Conservation (phyloP, 352 stramenopile species). For the Pythium biforme region DNA sequence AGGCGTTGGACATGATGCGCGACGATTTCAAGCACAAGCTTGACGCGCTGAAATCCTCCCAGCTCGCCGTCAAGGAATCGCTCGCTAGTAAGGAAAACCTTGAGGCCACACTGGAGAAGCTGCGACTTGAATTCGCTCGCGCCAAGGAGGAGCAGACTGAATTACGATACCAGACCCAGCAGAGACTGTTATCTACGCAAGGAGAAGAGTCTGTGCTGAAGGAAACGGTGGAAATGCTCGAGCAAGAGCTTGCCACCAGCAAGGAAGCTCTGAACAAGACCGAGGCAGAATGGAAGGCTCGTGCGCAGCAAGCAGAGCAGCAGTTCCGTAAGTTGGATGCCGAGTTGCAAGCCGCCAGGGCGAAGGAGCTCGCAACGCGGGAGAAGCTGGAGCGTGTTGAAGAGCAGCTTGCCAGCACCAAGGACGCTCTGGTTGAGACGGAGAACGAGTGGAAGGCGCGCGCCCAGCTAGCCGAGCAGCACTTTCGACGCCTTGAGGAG, state of each 20-base stretch:
- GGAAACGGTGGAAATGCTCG: conserved; percentile 37
- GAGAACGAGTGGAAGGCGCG: conserved; percentile 26
- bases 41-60: conserved; percentile 35
- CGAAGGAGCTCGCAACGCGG: conserved; percentile 27
- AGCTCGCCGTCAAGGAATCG: conserved; percentile 35
- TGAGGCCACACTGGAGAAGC: conserved; percentile 36
- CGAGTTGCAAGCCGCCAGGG: conserved; percentile 20
- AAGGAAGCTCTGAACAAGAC: conserved; percentile 15
- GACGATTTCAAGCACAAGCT: conserved; percentile 54
- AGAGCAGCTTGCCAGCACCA: conserved; percentile 29
- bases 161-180: conserved; percentile 57
- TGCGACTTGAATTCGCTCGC: conserved; percentile 32
- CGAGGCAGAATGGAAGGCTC: conserved; percentile 16
- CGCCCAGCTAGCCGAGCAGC: conserved; percentile 15
- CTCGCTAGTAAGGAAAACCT: conserved; percentile 18
- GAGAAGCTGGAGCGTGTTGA: conserved; percentile 33
- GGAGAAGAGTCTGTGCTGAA: conserved; percentile 37
- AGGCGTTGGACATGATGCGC: conserved; percentile 51
- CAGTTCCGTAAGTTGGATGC: conserved; percentile 17
- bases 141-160: conserved; percentile 57
- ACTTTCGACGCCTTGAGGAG: conserved; percentile 16
- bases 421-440: conserved; percentile 30
- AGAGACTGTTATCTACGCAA: conserved; percentile 46
- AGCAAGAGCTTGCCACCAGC: conserved; percentile 34
- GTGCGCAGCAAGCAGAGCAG: conserved; percentile 22